phyloP scores from a whole-genome alignment of 2,329 filamentous ascomycete species.

The Lizonia empirigonia region DNA sequence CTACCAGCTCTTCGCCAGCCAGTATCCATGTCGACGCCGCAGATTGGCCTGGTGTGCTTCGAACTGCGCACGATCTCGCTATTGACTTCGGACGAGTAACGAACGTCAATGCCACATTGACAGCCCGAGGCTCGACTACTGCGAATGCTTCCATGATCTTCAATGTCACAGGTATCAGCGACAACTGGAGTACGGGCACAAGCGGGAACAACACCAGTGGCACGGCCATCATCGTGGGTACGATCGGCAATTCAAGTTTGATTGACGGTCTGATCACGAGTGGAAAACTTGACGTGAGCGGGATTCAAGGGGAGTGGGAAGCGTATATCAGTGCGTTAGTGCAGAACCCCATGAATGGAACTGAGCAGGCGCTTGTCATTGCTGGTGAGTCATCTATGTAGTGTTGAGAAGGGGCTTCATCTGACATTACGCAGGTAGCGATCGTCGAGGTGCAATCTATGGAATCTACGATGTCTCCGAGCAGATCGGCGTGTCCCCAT shows the following conservation, averaged over 20 bases:
- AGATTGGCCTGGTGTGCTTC: conserved; percentile 71
- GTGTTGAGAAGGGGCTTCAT: neutral
- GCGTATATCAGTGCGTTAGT: conserved; percentile 67
- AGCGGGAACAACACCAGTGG: conserved; percentile 24
- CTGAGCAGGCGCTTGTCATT: conserved; percentile 67
- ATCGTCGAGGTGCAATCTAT: conserved; percentile 70
- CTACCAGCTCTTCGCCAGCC: conserved; percentile 37
- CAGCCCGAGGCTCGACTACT: conserved; percentile 58
- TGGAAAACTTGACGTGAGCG: conserved; percentile 63
- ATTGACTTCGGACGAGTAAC: conserved; percentile 74
- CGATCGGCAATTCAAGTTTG: conserved; percentile 66
- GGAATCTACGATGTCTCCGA: conserved; percentile 74
- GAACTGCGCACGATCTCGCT: conserved; percentile 70
- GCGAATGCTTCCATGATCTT: conserved; percentile 53
- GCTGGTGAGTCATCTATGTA: conserved; percentile 51
- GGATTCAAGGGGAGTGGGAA: conserved; percentile 70
- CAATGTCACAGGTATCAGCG: conserved; percentile 49
- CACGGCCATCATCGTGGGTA: conserved; percentile 68
- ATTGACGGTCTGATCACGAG: conserved; percentile 64
- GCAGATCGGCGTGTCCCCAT: conserved; percentile 74
- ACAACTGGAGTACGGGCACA: conserved; percentile 41
- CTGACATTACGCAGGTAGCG: conserved; percentile 52
- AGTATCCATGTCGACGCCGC: conserved; percentile 43
- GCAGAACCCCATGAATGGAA: conserved; percentile 61
- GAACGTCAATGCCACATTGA: conserved; percentile 64